Evolutionary conservation across 768 basidiomycete species (phyloP).

Genomic region (Pleurotus ostreatus): DNA sequence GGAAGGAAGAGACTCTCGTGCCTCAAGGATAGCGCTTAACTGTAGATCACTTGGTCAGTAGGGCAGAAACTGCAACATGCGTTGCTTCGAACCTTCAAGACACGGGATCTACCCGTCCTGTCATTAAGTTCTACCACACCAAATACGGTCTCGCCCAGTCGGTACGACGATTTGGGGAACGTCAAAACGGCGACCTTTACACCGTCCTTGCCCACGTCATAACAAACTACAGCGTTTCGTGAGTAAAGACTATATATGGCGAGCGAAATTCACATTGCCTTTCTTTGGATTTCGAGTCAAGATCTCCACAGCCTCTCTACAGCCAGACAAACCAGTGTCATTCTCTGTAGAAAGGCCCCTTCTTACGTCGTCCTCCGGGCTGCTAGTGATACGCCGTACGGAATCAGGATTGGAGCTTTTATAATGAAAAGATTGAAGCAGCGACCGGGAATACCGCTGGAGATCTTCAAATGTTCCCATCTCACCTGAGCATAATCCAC

Average conservation of each 20-base stretch:
- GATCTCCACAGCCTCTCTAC: constrained; percentile 86
- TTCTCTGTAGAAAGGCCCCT: constrained; percentile 25
- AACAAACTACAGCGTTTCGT: constrained; percentile 58
- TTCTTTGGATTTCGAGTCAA: constrained; percentile 87
- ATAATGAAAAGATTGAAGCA: constrained; percentile 44
- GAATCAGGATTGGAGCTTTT: constrained; percentile 17
- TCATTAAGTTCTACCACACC: constrained; percentile 89
- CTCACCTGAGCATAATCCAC: neutral
- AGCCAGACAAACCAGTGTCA: constrained; percentile 50
- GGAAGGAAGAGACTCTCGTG: constrained; percentile 78
- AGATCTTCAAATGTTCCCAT: constrained; percentile 40
- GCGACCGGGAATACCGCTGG: constrained; percentile 45
- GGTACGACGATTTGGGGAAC: constrained; percentile 86
- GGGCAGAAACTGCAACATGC: neutral
- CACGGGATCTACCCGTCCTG: constrained; percentile 61
- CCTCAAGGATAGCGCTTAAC: constrained; percentile 87
- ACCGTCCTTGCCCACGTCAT: constrained; percentile 93
- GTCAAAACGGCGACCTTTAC: constrained; percentile 87
- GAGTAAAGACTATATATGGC: neutral
- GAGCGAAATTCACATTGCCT: constrained; percentile 40
- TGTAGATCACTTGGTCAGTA: constrained; percentile 21
- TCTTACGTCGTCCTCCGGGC: constrained; percentile 24
- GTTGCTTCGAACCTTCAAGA: constrained; percentile 66
- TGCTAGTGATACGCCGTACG: neutral
- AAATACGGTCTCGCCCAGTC: constrained; percentile 88